Evolutionary conservation across 257 asterid species (phyloP).

Genomic region (Nicotiana attenuata): DNA sequence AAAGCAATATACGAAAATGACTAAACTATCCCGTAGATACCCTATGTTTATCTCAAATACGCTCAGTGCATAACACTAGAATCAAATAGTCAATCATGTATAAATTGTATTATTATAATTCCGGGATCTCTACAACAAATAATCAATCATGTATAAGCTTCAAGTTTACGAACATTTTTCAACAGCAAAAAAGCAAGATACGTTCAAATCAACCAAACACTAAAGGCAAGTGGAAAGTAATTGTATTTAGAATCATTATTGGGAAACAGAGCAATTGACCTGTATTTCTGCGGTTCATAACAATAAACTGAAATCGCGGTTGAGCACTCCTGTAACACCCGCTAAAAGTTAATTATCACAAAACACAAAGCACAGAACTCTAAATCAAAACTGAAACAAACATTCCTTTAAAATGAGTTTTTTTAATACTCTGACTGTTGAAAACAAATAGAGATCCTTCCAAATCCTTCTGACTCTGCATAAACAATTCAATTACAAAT

Average conservation of each 20-base stretch:
- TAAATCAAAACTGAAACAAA: constrained; percentile 5
- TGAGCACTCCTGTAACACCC: constrained; percentile 63
- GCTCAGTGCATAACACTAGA: no score
- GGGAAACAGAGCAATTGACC: constrained; percentile 33
- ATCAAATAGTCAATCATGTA: neutral
- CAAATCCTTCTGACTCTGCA: constrained; percentile 86
- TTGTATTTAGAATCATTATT: no score
- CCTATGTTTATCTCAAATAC: no score
- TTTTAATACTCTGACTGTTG: constrained; percentile 49
- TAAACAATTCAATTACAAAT: constrained; percentile 1
- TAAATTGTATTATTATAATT: neutral
- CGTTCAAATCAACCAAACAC: neutral
- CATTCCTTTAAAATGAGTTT: neutral
- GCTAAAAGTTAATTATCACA: neutral
- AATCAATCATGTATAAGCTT: neutral
- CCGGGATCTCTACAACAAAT: neutral
- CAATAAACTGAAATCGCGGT: constrained; percentile 85
- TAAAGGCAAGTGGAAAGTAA: neutral
- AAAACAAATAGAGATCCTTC: constrained; percentile 91
- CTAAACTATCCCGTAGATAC: no score
- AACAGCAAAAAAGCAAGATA: neutral
- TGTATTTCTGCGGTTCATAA: constrained; percentile 79
- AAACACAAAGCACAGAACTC: neutral
- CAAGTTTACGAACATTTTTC: neutral
- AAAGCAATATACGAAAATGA: no score